A percentile compares a stretch with the other conserved stretches of the same genome.
Conservation (phyloP, 306 rosid species). For the Prunus davidiana region DNA sequence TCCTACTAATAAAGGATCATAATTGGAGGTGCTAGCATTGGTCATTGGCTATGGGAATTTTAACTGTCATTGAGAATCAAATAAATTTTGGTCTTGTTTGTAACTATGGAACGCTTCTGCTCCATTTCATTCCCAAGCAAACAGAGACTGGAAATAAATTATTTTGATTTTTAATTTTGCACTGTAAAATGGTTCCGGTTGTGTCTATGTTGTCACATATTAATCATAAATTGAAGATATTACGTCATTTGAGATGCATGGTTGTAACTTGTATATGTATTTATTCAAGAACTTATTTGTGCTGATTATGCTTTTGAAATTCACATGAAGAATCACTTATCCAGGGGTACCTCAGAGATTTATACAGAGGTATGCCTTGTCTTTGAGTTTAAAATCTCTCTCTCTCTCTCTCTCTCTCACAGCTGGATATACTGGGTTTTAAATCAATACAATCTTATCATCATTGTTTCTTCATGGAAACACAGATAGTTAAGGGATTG, state of each 20-base stretch:
- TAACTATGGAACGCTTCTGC: not conserved
- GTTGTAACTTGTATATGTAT: not conserved
- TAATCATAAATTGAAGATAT: too few relatives aligned
- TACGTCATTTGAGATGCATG: too few relatives aligned
- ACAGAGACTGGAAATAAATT: not conserved
- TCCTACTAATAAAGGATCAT: constrained; percentile 35
- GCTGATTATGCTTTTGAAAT: constrained; percentile 36
- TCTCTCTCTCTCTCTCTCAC: not conserved
- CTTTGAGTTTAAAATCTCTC: not conserved
- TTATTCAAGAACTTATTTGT: constrained; percentile 34
- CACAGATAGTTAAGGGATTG: constrained; percentile 37
- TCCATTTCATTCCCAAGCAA: constrained; percentile 5
- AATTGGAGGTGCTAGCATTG: not conserved
- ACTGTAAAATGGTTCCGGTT: not conserved
- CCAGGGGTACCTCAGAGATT: constrained; percentile 27
- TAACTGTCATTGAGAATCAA: not conserved
- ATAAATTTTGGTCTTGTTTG: too few relatives aligned
- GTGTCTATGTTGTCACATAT: not conserved
- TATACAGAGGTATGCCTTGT: constrained; percentile 28
- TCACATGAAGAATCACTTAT: constrained; percentile 22
- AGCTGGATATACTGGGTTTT: not conserved
- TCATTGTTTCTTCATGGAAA: constrained; percentile 4
- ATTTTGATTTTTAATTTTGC: not conserved
- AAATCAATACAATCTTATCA: not conserved
- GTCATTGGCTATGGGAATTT: not conserved